Base-by-base conservation (phyloP, 345 rosid species). In the Moricandia arvensis region DNA sequence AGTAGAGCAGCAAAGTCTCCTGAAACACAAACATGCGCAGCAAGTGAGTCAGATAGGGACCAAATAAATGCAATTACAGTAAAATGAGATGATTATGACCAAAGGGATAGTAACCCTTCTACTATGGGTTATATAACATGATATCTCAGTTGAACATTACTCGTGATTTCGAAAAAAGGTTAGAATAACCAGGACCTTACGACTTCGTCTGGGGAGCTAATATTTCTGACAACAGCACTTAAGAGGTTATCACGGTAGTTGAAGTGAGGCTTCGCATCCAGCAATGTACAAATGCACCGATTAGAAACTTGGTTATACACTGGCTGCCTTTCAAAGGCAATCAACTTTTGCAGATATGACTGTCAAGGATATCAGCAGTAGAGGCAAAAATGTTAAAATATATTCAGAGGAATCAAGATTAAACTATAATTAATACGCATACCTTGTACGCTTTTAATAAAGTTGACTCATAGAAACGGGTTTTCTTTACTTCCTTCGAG, bases 401-500 rank as follows among this genome's bases (percentile, higher is more conserved):
- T 69, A 57, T 47, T 33, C 75, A 57, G 35, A 35, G 13, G 60
- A 74, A 57, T 33, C 7, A 8, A 30, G 5, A 26, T 12, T 34
- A 33, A 63, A 15, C 6, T 41, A 61, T 10, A 38, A 51, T 11
- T 37, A 21, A 59, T 7, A 59, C 59, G 76, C 68, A 69, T 66
- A 95, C 99, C 98, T 95, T 92, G 86, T 95, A 95, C 8, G 81
- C 78, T 37, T 88, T 85, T 73, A 95, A 69, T 70, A 95, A 87
- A 29, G 90, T 88, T 26, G 98, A 90, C 80, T 95, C 98, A 82
- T 88, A 89, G 74, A 77, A 86, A n/a, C 98, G 86, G 80, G 85
- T 89, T 87, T 90, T 95, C 81, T 90, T 90, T 67, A 92, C 93
- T 61, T 89, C 99, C 86, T 90, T 90, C 69, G 99, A 95, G 76